Evolutionary conservation across 768 basidiomycete genomes (phyloP).

Genomic region (Lentinula raphanica): DNA sequence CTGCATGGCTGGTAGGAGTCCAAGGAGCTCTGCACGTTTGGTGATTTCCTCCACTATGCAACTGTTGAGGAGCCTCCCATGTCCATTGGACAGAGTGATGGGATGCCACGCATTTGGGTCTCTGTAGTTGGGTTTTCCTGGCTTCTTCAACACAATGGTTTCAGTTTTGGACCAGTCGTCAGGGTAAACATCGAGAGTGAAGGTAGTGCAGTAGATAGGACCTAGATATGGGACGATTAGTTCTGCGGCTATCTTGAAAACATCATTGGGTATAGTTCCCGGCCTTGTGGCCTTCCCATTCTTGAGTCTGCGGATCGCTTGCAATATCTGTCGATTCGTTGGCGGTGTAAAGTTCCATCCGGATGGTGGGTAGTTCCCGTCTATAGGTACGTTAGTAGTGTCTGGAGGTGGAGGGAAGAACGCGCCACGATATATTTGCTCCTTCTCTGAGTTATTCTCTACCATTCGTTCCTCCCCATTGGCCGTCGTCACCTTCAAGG

Average conservation of each 20-base stretch:
- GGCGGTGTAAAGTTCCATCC: background rate
- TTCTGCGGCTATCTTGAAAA: constrained; percentile 21
- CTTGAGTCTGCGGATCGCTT: background rate
- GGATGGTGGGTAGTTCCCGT: background rate
- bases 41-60: background rate
- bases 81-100: constrained; percentile 22
- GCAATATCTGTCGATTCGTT: background rate
- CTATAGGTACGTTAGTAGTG: background rate
- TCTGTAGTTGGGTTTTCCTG: constrained; percentile 23
- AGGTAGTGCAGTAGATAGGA: constrained; percentile 22
- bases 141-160: constrained; percentile 24
- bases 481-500: background rate
- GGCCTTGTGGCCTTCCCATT: background rate
- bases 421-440: background rate
- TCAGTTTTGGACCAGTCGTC: constrained; percentile 5
- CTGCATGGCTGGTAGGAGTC: constrained; percentile 20
- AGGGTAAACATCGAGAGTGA: constrained; percentile 17
- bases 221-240: constrained; percentile 20
- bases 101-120: constrained; percentile 27
- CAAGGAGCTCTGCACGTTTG: constrained; percentile 11
- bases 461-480: background rate
- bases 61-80: background rate
- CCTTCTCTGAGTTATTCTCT: background rate
- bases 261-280: background rate
- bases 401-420: background rate